phyloP scores from a whole-genome alignment of 495 filamentous ascomycete species.

The Entonaema liquescens region DNA sequence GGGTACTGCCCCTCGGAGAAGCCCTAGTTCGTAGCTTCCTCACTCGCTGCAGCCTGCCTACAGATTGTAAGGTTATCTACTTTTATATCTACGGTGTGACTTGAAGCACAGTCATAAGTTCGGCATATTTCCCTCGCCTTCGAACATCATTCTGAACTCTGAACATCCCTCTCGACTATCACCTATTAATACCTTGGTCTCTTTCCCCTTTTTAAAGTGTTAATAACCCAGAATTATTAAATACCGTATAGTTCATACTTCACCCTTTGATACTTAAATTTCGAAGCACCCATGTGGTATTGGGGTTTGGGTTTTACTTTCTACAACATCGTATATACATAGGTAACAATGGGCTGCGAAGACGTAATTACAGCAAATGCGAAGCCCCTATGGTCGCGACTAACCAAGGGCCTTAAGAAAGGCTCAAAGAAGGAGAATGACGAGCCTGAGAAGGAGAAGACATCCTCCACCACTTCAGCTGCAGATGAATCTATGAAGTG shows the following conservation, averaged over 20 bases:
- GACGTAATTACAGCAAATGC: conserved; percentile 3
- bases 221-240: background rate
- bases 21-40: conserved; percentile 19
- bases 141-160: background rate
- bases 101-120: background rate
- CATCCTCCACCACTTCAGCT: background rate
- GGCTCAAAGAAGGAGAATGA: background rate
- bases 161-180: background rate
- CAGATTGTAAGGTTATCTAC: background rate
- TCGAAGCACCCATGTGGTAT: background rate
- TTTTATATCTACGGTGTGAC: conserved; percentile 4
- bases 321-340: background rate
- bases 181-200: background rate
- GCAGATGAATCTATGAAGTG: conserved; percentile 47
- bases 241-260: background rate
- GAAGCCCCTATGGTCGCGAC: background rate
- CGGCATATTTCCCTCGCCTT: conserved; percentile 2
- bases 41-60: conserved; percentile 16
- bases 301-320: background rate
- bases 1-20: background rate
- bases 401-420: background rate
- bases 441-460: background rate
- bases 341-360: background rate
- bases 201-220: background rate
- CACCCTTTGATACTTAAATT: background rate